These are phyloP conservation scores for Sporothrix sp. DNA, from an alignment of 2,329 filamentous ascomycete genomes.

Conservation along the genomic window DNA sequence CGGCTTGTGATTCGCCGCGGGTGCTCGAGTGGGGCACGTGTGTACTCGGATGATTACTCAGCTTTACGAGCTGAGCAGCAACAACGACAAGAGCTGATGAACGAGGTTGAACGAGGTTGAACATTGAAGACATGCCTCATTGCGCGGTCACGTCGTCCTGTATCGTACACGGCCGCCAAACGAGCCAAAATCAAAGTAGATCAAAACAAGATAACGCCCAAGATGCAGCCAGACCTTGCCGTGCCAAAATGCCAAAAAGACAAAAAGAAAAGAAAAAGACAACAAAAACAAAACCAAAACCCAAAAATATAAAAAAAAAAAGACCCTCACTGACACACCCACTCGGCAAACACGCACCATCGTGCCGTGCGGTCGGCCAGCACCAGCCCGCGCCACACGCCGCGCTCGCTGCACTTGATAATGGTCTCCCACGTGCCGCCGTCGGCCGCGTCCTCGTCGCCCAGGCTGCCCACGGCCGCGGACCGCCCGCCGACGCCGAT, in stretches of 20 bases:
- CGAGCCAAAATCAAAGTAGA: too few relatives aligned
- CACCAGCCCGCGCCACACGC: constrained; percentile 72
- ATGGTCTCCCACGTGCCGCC: constrained; percentile 81
- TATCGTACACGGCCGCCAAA: too few relatives aligned
- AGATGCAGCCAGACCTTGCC: constrained; percentile 5
- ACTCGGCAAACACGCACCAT: constrained; percentile 91
- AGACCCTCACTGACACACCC: constrained; percentile 45
- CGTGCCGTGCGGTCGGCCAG: constrained; percentile 73
- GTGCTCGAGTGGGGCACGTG: too few relatives aligned
- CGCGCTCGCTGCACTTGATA: constrained; percentile 78
- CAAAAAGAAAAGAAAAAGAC: neutral
- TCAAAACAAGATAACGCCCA: constrained; percentile 8
- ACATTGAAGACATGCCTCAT: too few relatives aligned
- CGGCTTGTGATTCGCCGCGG: too few relatives aligned
- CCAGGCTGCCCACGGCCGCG: constrained; percentile 23
- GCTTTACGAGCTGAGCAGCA: too few relatives aligned
- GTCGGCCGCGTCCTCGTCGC: constrained; percentile 51
- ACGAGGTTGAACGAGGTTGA: too few relatives aligned
- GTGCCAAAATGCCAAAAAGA: neutral
- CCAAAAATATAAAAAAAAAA: neutral
- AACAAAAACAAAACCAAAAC: neutral
- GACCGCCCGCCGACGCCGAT: constrained; percentile 33
- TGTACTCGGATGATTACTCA: too few relatives aligned
- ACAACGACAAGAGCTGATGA: too few relatives aligned
- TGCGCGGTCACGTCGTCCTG: too few relatives aligned